These are phyloP conservation scores for Epichloe baconii DNA, from an alignment of 2,329 filamentous ascomycete species.

Conservation along the genomic window DNA sequence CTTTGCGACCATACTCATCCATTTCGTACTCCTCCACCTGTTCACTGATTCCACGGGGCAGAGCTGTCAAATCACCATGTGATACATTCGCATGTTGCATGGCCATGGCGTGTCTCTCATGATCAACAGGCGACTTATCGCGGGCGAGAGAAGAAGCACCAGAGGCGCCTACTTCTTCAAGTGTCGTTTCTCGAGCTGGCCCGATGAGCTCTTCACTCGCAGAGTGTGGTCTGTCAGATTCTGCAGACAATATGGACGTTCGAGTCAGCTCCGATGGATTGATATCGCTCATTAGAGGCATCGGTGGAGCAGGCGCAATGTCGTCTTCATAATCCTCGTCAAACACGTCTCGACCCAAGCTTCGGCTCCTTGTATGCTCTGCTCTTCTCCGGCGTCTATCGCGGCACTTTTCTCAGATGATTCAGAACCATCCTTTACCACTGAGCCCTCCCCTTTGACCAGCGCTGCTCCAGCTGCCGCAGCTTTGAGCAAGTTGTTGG, in stretches of 20 bases:
- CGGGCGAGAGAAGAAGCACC: constrained; percentile 51
- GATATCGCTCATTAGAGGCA: constrained; percentile 80
- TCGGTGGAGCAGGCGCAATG: constrained; percentile 49
- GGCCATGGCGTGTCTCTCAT: constrained; percentile 46
- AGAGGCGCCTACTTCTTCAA: constrained; percentile 44
- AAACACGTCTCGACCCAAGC: constrained; percentile 30
- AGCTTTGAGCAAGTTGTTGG: constrained; percentile 29
- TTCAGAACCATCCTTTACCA: constrained; percentile 27
- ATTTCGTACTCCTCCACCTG: constrained; percentile 35
- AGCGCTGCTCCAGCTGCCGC: constrained; percentile 29
- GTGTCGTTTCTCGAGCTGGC: constrained; percentile 42
- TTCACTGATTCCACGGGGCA: constrained; percentile 35
- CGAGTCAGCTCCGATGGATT: constrained; percentile 79
- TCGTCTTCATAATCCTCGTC: constrained; percentile 37
- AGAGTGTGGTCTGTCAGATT: constrained; percentile 60
- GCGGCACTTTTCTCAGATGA: constrained; percentile 38
- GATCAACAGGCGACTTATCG: constrained; percentile 36
- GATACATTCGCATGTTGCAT: constrained; percentile 54
- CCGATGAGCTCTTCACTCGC: constrained; percentile 46
- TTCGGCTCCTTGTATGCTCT: constrained; percentile 32
- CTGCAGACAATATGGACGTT: constrained; percentile 73
- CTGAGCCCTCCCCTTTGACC: constrained; percentile 20
- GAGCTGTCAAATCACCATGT: constrained; percentile 42
- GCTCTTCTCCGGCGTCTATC: constrained; percentile 38
- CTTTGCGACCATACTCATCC: constrained; percentile 30